These are phyloP conservation scores for Coemansia sp. DNA, from an alignment of 192 early-diverging fungal genomes.

Conservation along the genomic window DNA sequence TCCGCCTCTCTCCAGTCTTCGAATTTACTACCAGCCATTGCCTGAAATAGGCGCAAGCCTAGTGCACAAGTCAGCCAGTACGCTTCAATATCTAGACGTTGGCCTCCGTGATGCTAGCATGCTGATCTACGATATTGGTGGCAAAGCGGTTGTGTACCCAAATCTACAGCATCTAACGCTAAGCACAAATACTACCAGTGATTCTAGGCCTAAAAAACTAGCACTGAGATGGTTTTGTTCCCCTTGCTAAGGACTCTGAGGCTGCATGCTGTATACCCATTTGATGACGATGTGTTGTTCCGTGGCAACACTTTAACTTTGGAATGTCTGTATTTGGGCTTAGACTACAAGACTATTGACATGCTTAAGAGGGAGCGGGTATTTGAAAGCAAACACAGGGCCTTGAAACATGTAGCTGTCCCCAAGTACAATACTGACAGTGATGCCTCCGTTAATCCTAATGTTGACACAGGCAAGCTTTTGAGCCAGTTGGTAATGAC, in stretches of 20 bases:
- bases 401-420: background rate
- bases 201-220: too few species aligned
- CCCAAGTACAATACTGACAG: too few species aligned
- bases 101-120: background rate
- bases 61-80: background rate
- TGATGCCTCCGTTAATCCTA: background rate
- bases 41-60: background rate
- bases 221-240: background rate
- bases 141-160: background rate
- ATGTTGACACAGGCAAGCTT: background rate
- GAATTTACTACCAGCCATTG: background rate
- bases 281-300: conserved; percentile 1
- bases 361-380: background rate
- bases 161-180: background rate
- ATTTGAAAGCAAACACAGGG: background rate
- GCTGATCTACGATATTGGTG: background rate
- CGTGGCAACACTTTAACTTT: conserved; percentile 1
- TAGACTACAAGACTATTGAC: background rate
- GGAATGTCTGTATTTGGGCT: background rate
- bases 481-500: too few species aligned
- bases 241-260: background rate
- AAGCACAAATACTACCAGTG: too few species aligned
- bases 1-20: background rate
- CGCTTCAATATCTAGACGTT: background rate
- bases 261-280: background rate